Evolutionary conservation across 306 rosid genomes (phyloP), one percentile per base, ranked within the genome.

Genomic region (Astragalus glycyphyllos): DNA sequence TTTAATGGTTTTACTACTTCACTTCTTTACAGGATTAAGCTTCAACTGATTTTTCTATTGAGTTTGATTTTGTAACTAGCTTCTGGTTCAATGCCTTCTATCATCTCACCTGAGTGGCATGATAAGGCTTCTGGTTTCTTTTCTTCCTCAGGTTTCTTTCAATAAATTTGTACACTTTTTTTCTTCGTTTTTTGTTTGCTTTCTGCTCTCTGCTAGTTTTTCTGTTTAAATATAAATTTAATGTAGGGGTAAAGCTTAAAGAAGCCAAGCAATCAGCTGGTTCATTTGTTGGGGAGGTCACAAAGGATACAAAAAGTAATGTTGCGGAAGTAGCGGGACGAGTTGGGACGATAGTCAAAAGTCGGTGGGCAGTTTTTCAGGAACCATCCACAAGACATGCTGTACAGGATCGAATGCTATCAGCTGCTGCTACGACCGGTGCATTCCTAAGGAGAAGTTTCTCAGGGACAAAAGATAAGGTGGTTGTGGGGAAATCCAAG

Each of bases 241-340:
- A 41, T 83, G 80, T 65, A 94, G 97, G 96, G 72, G 91, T 80
- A 54, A 94, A 94, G 84, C 80, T 94, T 72, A 91, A 87, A 79
- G 90, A 89, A 79, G 99, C 98, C 11, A 88, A 87, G 74, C 90
- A 93, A 48, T 82, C 97, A 4, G 98, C 98, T 0, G 97, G 99
- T 65, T 79, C 88, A 11, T 94, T 91, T 72, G 99, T 94, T 44
- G 99, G 86, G 5, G 97, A 85, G 69, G 96, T 85, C 45, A 88
- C 99, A 0, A 94, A 89, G 75, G 99, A 94, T 80, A 94, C 99
- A 9, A 94, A 83, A 79, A 91, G 85, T 31, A 91, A 89, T 72
- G 97, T 86, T 10, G 12, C 86, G 2, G 97, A 89, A 74, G 90
- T 79, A 78, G 97, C 95, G 0, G 99, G 79, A 5, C 83, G 93